Base-by-base conservation (phyloP, 2,329 filamentous ascomycete genomes). In the Cladosporium colombiae region DNA sequence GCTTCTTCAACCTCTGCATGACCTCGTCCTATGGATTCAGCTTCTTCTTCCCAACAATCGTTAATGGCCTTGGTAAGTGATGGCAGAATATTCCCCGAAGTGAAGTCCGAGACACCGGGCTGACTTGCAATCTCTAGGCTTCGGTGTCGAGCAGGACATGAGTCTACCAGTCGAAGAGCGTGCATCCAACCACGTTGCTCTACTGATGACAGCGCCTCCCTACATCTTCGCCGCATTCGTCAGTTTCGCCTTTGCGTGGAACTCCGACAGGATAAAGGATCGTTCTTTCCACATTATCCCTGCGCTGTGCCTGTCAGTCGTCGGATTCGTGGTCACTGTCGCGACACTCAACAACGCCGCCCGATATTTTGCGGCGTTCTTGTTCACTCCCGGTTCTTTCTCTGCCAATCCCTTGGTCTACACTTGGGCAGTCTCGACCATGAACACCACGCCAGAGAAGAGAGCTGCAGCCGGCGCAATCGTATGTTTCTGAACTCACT, bases 121-220 rank as follows among this genome's bases (percentile, higher is more conserved):
- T 46, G n/a, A 46, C 40, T 21, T 23, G 1, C n/a, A 3, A 2
- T 46, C 3, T 46, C 3, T 21, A 46, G 40, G 58, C 0, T 50
- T 61, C 8, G 58, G 58, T 1, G 29, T 56, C 13, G 52, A 56
- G 8, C 25, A 31, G 18, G 23, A 61, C 40, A 23, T 25, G 25
- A 29, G 18, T 46, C 58, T 49, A 16, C 25, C 14, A 18, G 52
- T 56, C 18, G 27, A 29, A n/a, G 40, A 50, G 10, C 25, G 40
- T 25, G 14, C 18, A 2, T 31, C 37, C 27, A 49, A 50, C 29
- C 27, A 31, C n/a, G 27, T 50, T 8, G n/a, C 53, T 23, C 64
- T 64, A 5, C 52, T 80, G 76, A 77, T 78, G 21, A 85, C 85
- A 37, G 86, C 87, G 29, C 86, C 86, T 16, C 86, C 85, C 14